These are phyloP conservation scores for Didymella pomorum DNA, from an alignment of 2,329 filamentous ascomycete species.

Conservation along the genomic window DNA sequence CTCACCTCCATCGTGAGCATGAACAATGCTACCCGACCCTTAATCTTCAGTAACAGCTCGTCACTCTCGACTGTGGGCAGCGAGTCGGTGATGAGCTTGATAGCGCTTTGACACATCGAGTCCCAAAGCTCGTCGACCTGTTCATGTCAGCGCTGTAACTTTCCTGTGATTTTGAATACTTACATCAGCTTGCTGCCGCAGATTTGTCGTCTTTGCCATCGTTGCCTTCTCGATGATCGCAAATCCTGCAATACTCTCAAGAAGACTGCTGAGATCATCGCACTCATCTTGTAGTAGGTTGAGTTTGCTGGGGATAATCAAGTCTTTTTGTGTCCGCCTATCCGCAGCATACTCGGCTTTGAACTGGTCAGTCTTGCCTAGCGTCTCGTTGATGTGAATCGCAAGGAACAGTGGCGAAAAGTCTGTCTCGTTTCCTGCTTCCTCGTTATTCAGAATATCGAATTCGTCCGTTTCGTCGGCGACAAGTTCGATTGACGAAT, in stretches of 20 bases:
- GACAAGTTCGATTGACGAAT: constrained; percentile 94
- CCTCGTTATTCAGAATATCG: constrained; percentile 90
- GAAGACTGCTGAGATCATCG: constrained; percentile 82
- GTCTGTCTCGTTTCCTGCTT: constrained; percentile 82
- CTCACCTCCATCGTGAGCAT: constrained; percentile 95
- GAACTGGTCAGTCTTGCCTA: constrained; percentile 92
- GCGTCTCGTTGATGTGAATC: constrained; percentile 92
- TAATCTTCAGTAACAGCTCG: constrained; percentile 91
- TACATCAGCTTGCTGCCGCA: constrained; percentile 83
- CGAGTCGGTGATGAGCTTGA: constrained; percentile 80
- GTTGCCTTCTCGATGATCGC: constrained; percentile 96
- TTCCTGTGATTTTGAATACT: constrained; percentile 34
- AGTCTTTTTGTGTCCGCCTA: constrained; percentile 86
- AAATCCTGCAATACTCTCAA: constrained; percentile 95
- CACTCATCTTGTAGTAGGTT: constrained; percentile 84
- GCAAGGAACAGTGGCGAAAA: constrained; percentile 95
- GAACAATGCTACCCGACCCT: constrained; percentile 89
- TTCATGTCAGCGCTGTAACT: constrained; percentile 5
- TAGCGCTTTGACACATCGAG: constrained; percentile 90
- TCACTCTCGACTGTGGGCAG: constrained; percentile 84
- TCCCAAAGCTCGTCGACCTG: constrained; percentile 98
- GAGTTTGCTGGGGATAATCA: constrained; percentile 80
- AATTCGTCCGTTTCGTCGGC: constrained; percentile 96
- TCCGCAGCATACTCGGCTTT: constrained; percentile 91
- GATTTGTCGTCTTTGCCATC: constrained; percentile 82